These are phyloP conservation scores for Rhodosporidiobolus sp. DNA, from an alignment of 768 basidiomycete species.

Conservation along the genomic window DNA sequence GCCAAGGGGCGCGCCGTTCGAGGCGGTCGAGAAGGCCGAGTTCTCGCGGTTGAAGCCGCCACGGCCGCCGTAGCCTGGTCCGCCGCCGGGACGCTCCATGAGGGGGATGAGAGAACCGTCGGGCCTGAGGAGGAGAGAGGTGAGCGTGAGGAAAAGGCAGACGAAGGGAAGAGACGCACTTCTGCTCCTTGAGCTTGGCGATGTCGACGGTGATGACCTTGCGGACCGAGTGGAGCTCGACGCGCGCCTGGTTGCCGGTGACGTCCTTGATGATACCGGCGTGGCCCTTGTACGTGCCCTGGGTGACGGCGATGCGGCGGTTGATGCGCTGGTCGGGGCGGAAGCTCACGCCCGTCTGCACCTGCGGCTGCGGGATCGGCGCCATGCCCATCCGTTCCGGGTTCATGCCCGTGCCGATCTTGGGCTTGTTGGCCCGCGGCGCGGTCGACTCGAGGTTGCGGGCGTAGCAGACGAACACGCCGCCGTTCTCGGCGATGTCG, in stretches of 20 bases:
- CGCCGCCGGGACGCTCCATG: slow-evolving; percentile 21
- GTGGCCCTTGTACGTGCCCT: slow-evolving; percentile 87
- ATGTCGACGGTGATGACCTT: slow-evolving; percentile 71
- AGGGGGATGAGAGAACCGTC: slow-evolving; percentile 31
- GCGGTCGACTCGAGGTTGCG: slow-evolving; percentile 77
- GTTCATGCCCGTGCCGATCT: slow-evolving; percentile 71
- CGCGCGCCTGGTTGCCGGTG: slow-evolving; percentile 77
- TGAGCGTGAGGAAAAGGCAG: neutral
- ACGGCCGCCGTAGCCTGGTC: neutral
- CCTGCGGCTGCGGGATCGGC: slow-evolving; percentile 54
- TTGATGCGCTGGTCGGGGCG: slow-evolving; percentile 47
- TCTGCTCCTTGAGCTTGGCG: slow-evolving; percentile 36
- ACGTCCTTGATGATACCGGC: slow-evolving; percentile 91
- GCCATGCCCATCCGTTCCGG: slow-evolving; percentile 69
- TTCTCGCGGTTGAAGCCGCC: slow-evolving; percentile 13
- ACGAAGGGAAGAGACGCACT: neutral
- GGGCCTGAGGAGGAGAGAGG: neutral
- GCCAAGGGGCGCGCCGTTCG: slow-evolving; percentile 24
- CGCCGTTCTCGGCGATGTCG: slow-evolving; percentile 82
- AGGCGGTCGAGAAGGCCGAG: slow-evolving; percentile 18
- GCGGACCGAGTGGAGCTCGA: slow-evolving; percentile 85
- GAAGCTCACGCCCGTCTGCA: slow-evolving; percentile 14
- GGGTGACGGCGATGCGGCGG: slow-evolving; percentile 74
- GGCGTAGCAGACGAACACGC: slow-evolving; percentile 87
- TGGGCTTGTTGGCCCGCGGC: slow-evolving; percentile 83